Evolutionary conservation across 2,329 filamentous ascomycete genomes (phyloP).

Genomic region (Neonectria ditissima): DNA sequence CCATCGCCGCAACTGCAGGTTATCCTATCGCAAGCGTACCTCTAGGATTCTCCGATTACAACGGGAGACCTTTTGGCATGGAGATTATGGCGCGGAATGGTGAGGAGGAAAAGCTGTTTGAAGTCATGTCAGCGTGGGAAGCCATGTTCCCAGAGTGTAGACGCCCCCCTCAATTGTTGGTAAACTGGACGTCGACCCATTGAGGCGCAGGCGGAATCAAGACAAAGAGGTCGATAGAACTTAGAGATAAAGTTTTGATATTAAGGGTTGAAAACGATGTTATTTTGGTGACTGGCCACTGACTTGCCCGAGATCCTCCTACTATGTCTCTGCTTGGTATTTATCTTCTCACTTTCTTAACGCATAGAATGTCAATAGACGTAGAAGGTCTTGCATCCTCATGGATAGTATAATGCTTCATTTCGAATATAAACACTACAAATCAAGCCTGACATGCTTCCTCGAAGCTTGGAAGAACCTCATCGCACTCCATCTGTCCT

Average conservation of each 20-base stretch:
- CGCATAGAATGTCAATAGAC: neutral
- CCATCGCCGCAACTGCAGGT: conserved; percentile 19
- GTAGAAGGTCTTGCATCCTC: neutral
- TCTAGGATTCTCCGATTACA: conserved; percentile 16
- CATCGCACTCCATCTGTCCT: neutral
- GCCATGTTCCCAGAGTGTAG: neutral
- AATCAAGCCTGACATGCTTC: neutral
- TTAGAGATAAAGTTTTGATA: too few relatives aligned
- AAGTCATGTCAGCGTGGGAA: neutral
- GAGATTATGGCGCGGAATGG: neutral
- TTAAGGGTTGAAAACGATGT: too few relatives aligned
- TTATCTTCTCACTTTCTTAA: too few relatives aligned
- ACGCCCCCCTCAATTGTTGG: neutral
- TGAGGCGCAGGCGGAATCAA: neutral
- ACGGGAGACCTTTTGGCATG: conserved; percentile 23
- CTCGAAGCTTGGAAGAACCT: neutral
- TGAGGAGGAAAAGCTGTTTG: neutral
- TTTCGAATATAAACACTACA: neutral
- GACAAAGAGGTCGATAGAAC: too few relatives aligned
- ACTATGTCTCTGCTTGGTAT: too few relatives aligned
- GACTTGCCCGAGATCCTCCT: too few relatives aligned
- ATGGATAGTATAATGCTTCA: neutral
- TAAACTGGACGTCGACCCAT: neutral
- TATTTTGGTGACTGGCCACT: too few relatives aligned
- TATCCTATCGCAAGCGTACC: conserved; percentile 22